Percentiles rank a stretch among this genome's conserved stretches.
Conservation (phyloP, 2,329 filamentous ascomycete species). For the Colletotrichum siamense region DNA sequence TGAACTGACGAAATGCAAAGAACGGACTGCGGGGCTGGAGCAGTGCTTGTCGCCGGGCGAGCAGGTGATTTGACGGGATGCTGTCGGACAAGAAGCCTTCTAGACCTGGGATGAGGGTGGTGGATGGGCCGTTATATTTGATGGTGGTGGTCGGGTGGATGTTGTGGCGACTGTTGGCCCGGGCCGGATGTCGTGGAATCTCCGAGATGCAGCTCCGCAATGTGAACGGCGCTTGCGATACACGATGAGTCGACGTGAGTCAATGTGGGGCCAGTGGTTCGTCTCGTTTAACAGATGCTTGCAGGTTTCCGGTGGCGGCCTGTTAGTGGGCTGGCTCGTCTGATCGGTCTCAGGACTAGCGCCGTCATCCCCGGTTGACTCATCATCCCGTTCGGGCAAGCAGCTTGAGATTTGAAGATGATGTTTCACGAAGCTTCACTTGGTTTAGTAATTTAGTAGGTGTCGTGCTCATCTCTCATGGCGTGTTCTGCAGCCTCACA, state of each 20-base stretch:
- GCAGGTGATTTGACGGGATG: not conserved
- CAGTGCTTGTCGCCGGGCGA: constrained; percentile 8
- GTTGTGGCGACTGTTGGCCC: not conserved
- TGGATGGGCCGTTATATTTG: not conserved
- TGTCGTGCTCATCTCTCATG: not conserved
- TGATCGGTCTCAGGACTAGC: not conserved
- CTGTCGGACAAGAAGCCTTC: not conserved
- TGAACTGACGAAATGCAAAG: constrained; percentile 20
- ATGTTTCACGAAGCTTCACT: not conserved
- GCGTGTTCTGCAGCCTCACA: not conserved
- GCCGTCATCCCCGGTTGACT: not conserved
- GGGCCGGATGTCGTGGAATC: constrained; percentile 3
- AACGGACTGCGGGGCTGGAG: not conserved
- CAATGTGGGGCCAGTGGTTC: not conserved
- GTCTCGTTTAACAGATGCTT: not conserved
- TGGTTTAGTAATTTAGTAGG: not conserved
- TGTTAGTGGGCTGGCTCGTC: not conserved
- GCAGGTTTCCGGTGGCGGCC: accelerated
- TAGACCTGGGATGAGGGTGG: not conserved
- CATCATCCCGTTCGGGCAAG: not conserved
- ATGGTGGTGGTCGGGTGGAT: not conserved
- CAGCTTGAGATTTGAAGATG: not conserved
- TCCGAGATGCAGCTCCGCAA: not conserved
- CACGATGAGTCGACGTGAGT: constrained; percentile 17
- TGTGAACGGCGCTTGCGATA: not conserved